Percentiles rank a stretch among this genome's conserved stretches.
Conservation (phyloP, 495 filamentous ascomycete genomes). For the Neurospora intermedia region DNA sequence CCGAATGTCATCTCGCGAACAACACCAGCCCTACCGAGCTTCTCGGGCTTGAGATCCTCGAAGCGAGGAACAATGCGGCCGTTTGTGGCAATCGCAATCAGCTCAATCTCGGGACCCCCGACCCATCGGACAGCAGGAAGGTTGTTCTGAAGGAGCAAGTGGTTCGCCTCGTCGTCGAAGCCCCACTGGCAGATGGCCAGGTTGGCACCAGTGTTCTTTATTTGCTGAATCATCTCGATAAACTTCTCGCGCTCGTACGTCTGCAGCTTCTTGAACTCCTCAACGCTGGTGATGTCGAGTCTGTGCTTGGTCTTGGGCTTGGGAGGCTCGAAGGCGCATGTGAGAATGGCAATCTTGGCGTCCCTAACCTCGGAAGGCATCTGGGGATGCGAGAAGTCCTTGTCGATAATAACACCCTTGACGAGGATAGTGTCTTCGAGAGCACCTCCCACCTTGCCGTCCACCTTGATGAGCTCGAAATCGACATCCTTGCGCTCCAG, state of each 20-base stretch:
- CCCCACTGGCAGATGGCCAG: slow-evolving; percentile 99
- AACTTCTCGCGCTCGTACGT: slow-evolving; percentile 94
- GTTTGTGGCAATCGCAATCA: slow-evolving; percentile 97
- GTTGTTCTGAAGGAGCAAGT: slow-evolving; percentile 88
- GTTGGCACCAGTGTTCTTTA: slow-evolving; percentile 96
- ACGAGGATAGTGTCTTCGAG: slow-evolving; percentile 93
- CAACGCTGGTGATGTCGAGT: slow-evolving; percentile 92
- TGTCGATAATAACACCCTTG: slow-evolving; percentile 96
- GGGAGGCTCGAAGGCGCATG: slow-evolving; percentile 97
- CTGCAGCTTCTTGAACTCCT: slow-evolving; percentile 95
- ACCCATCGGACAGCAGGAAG: slow-evolving; percentile 97
- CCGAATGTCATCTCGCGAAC: slow-evolving; percentile 94
- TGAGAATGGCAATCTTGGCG: slow-evolving; percentile 94
- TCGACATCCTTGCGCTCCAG: slow-evolving; percentile 95
- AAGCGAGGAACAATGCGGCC: slow-evolving; percentile 95
- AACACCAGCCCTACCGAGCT: slow-evolving; percentile 81
- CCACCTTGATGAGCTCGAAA: slow-evolving; percentile 98
- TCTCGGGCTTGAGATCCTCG: slow-evolving; percentile 82
- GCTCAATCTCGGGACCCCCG: slow-evolving; percentile 93
- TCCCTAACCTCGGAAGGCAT: slow-evolving; percentile 92
- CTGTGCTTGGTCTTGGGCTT: slow-evolving; percentile 99
- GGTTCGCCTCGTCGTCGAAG: slow-evolving; percentile 98
- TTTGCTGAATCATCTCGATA: slow-evolving; percentile 94
- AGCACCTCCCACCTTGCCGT: slow-evolving; percentile 91
- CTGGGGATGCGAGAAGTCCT: slow-evolving; percentile 98